Base-by-base conservation (phyloP, 805 yeast species). In the Candida peoriensis region DNA sequence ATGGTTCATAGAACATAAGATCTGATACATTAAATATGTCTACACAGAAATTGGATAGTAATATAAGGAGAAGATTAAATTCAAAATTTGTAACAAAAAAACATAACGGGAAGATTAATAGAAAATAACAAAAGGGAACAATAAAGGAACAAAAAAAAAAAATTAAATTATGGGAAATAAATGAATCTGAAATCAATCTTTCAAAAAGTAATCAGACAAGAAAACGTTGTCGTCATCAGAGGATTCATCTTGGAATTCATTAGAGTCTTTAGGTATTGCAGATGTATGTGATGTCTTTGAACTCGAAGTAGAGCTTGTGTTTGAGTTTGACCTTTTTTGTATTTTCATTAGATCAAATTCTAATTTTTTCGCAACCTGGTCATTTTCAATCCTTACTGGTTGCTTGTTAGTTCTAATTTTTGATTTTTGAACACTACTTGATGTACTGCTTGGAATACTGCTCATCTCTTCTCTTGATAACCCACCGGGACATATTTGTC, bases 401-500 rank as follows among this genome's bases (percentile, higher is more conserved):
- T 30, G 33, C 16, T 21, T 16, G 17, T 13, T 18, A 8, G 29
- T 24, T 9, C 24, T 34, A 23, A 38, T 50, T 38, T 39, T 46
- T 5, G 44, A 17, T 37, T 50, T 50, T 19, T 31, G 37, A 4
- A 43, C 24, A 30, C 49, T 46, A 19, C 37, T 39, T 3, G 24
- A 30, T 9, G 32, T 35, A 7, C 36, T 16, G 11, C 19, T 24
- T 7, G 14, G 12, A 8, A 16, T 20, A 3, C 11, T 6, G 2
- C 12, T n/a, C 7, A 21, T 10, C 18, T 37, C 42, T 10, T 21
- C 36, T 12, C 25, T 23, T 2, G 30, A 24, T 5, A 38, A 19
- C 1, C 90, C 95, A 15, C 95, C 95, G n/a, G 61, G 48, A 53
- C 97, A 89, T 25, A 87, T 86, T 62, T 78, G 76, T 46, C 95